Percentiles rank a stretch among this genome's conserved stretches.
phyloP scores from a whole-genome alignment of 2,329 filamentous ascomycete genomes.

The Dactylonectria estremocensis region DNA sequence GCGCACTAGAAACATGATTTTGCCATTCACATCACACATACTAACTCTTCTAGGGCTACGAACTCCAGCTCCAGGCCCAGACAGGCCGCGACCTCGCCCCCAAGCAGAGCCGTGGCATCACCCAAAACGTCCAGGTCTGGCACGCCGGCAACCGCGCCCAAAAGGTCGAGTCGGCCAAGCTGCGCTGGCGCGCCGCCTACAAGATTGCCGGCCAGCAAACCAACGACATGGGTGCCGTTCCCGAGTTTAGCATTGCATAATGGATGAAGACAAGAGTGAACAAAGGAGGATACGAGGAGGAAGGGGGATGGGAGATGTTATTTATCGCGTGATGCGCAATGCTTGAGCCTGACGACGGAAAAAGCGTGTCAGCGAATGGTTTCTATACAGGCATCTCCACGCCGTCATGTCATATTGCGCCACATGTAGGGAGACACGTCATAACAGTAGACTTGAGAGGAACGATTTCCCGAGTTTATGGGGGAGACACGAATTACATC shows the following conservation, averaged over 20 bases:
- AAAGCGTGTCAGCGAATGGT: conserved; percentile 31
- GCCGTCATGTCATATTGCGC: conserved; percentile 13
- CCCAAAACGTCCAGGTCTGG: conserved; percentile 83
- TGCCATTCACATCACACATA: not conserved
- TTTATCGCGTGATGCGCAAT: not conserved
- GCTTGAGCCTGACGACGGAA: conserved; percentile 4
- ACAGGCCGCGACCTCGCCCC: conserved; percentile 83
- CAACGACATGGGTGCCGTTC: conserved; percentile 88
- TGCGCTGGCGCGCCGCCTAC: conserved; percentile 92
- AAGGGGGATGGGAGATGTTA: conserved; percentile 6
- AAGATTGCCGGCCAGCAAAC: conserved; percentile 75
- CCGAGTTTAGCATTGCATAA: conserved; percentile 81
- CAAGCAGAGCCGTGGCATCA: conserved; percentile 81
- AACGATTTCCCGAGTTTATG: conserved; percentile 1
- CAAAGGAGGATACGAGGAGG: not conserved
- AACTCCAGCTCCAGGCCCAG: conserved; percentile 87
- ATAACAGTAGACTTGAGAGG: conserved; percentile 23
- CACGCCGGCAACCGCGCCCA: conserved; percentile 78
- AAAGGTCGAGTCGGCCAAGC: conserved; percentile 85
- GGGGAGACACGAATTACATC: conserved; percentile 11
- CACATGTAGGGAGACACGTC: conserved; percentile 9
- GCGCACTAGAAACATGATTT: conserved; percentile 39
- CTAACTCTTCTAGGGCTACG: conserved; percentile 74
- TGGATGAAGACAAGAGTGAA: not conserved
- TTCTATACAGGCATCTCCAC: conserved; percentile 8